A percentile compares a stretch with the other conserved stretches of the same genome.
Evolutionary conservation across 768 basidiomycete genomes (phyloP).

Genomic region (Psilocybe cubensis): DNA sequence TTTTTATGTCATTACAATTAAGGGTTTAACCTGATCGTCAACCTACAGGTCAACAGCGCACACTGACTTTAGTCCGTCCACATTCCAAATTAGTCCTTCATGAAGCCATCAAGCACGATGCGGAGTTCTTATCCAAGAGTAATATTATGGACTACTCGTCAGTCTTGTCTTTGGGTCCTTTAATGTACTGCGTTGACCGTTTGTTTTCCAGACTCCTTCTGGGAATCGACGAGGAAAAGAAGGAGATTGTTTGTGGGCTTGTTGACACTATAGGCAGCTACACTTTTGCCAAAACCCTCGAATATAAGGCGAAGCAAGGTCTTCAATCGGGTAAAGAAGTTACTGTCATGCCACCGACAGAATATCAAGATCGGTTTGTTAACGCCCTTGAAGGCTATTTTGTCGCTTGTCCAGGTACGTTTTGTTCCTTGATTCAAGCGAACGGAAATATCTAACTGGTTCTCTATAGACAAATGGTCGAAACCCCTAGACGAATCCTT

Average conservation of each 20-base stretch:
- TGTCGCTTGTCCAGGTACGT: constrained; percentile 71
- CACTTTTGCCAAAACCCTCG: constrained; percentile 84
- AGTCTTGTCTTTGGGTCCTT: constrained; percentile 30
- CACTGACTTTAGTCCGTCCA: constrained; percentile 67
- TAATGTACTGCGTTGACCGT: not conserved
- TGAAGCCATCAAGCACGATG: constrained; percentile 71
- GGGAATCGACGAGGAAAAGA: constrained; percentile 68
- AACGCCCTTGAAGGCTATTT: constrained; percentile 76
- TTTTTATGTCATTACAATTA: not conserved
- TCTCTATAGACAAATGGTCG: constrained; percentile 50
- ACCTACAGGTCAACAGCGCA: constrained; percentile 61
- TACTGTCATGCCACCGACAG: constrained; percentile 78
- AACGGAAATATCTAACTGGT: not conserved
- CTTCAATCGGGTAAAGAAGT: constrained; percentile 71
- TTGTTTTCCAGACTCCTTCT: constrained; percentile 59
- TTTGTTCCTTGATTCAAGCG: not conserved
- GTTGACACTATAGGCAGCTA: constrained; percentile 90
- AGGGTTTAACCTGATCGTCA: not conserved
- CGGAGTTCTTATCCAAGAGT: constrained; percentile 72
- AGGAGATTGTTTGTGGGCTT: constrained; percentile 75
- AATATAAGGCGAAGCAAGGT: constrained; percentile 84
- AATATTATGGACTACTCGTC: constrained; percentile 91
- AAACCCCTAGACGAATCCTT: constrained; percentile 44
- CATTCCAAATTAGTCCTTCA: constrained; percentile 74
- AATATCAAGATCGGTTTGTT: constrained; percentile 80